Evolutionary conservation across 768 basidiomycete genomes (phyloP), one percentile per base, ranked within the genome.

Genomic region (Trametes cingulata): DNA sequence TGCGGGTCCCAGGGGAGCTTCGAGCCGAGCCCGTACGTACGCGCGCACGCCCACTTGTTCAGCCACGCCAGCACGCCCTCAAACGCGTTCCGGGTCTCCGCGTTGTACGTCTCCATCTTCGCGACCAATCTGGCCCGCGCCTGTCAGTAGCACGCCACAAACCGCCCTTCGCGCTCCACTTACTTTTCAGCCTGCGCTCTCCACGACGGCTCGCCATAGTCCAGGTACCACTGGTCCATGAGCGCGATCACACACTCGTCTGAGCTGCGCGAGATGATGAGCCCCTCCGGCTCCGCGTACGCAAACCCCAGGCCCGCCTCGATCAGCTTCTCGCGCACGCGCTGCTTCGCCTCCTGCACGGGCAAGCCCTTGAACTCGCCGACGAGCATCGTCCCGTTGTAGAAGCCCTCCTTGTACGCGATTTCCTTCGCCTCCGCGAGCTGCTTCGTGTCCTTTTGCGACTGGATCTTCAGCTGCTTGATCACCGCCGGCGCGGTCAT

Each of bases 191-290:
- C 85, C 68, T 91, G 83, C 15, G 81, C 83, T 73, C 88, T 91
- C 97, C 97, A 99, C n/a, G 73, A 71, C 0, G 84, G 73, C 77
- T 98, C 94, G 67, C 96, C 97, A 68, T 98, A 99, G 74, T 98
- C 94, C 73, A 98, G 76, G 74, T 98, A 99, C 95, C 96, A 99
- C 75, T 99, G 97, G 72, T 99, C 97, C 85, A 95, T 95, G 65
- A 99, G 77, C 3, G 96, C 95, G 58, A 99, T 94, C 19, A 98
- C 91, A 77, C 97, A 99, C 75, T 98, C 96, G 69, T 99, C 97
- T n/a, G 84, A 86, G 73, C 90, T 93, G 43, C 96, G 82, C 45
- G 89, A 92, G 68, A 95, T 85, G 68, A 98, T 89, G 65, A 92
- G 72, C 56, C 90, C 90, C 74, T 98, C 95, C 0, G 96, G 96